Evolutionary conservation across 2,329 filamentous ascomycete genomes (phyloP), one percentile per base, ranked within the genome.

Genomic region (Rachicladosporium sp.): DNA sequence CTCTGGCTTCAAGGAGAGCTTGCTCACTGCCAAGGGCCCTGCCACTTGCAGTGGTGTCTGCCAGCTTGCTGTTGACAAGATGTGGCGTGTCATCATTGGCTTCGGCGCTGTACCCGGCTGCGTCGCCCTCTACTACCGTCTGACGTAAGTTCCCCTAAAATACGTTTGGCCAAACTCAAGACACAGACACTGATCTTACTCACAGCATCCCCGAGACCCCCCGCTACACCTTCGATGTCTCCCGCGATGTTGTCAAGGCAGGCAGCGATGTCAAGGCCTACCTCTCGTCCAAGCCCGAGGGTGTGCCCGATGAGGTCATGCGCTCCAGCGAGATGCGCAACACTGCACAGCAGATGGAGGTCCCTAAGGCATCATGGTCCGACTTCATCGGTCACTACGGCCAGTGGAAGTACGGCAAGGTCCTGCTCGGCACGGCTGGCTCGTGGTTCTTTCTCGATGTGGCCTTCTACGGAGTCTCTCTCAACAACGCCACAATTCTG

Each of bases 401-500:
- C 42, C 73, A 80, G 54, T 76, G 73, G 68, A 82, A 77, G 65
- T 79, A 89, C 56, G 76, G 72, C 40, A 76, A 78, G 55, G 70
- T 87, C 10, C 73, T 86, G 0, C 66, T 86, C 32, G 82, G 82
- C n/a, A 89, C 83, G 9, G 81, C 83, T 9, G 80, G 80, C 31
- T 89, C 84, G 2, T 93, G 85, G 84, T 89, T 88, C 61, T 74
- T 82, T 62, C 76, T 84, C 38, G 83, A 88, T 54, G 68, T 74
- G 31, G 70, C 70, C 30, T 64, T 65, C 46, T 63, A 66, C 43
- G 61, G 62, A 49, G 72, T 88, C 13, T 79, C 79, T 29, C 68
- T 89, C 36, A 88, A 87, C 62, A 87, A 85, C 60, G 74, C 78
- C 15, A 73, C 76, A 43, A 84, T 88, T 46, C 71, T 88, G 15